Base-by-base conservation (phyloP, 768 basidiomycete species). In the Serendipita sp. region DNA sequence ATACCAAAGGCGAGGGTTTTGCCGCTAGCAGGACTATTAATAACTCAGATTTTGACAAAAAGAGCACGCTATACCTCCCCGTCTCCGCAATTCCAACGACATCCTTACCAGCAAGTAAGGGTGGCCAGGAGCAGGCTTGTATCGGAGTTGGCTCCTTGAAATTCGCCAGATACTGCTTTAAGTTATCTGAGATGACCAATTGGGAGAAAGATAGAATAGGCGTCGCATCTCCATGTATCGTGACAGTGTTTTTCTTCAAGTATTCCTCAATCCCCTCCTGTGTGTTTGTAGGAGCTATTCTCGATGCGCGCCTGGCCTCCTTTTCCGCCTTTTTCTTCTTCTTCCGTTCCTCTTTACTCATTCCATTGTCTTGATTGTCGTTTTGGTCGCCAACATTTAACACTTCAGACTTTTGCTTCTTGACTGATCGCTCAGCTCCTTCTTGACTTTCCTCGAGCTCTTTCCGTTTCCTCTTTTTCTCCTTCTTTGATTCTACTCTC, bases 61-160 rank as follows among this genome's bases (percentile, higher is more conserved):
- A 63, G n/a, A 32, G 35, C 38, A 16, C 4, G 11, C 66, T 76
- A 41, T 67, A 83, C 86, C 85, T 89, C 69, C 95, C 95, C 1
- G 95, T 98, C 78, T 98, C 94, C 4, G 95, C 94, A 66, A 98
- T 91, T 58, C 95, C 95, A 35, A 98, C 86, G 0, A 95, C 89
- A 72, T 98, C 90, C n/a, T 78, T 78, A 0, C 88, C 88, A 28
- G 80, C 77, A 30, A 98, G 76, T 3, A 89, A 84, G 38, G 89
- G 84, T 1, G 94, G 92, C 94, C 94, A 98, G 11, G 93, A 83
- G 69, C 91, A 95, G 3, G 92, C 86, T 72, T 99, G 96, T 64
- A 99, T 92, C 0, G 96, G 94, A 0, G 94, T 95, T 3, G 96
- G 95, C 68, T 87, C 83, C 68, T 84, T 82, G 77, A 93, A 99